Evolutionary conservation across 495 filamentous ascomycete species (phyloP), one percentile per base, ranked within the genome.

Genomic region (Aspergillus coremiiformis): DNA sequence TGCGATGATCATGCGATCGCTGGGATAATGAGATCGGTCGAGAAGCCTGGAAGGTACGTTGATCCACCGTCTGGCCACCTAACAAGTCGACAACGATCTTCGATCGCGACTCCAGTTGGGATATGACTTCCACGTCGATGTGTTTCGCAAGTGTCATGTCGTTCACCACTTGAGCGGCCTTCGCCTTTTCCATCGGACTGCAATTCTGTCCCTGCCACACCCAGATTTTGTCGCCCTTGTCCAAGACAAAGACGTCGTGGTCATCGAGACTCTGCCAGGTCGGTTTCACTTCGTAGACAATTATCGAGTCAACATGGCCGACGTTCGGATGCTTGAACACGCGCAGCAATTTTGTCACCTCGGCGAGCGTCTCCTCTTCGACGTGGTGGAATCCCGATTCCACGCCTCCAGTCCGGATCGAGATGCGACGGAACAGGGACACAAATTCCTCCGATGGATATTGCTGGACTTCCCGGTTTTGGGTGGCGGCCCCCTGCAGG

Each of bases 141-240:
- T 83, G 81, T 54, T 81, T 83, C 7, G 79, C 80, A 5, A 76
- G 61, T 0, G 76, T 82, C 74, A 83, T 68, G 46, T 84, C 79
- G 56, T 80, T 71, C 5, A 84, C 79, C 14, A 83, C 79, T 53
- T 82, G 80, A 0, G 81, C 80, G 0, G 80, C 79, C 67, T 81
- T 81, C 8, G 71, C 75, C 64, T 82, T 84, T 51, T 84, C 81
- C 79, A 83, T 83, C 0, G 80, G 81, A 39, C 76, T 79, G 55
- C 79, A 82, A 27, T 69, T 75, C 59, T 71, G 74, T 29, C 81
- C 81, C 66, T 84, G 81, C 81, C 81, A 84, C 10, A 82, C 78
- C 74, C 75, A 83, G 58, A 83, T 80, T 65, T 82, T 82, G 21
- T 78, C 66, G 26, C 76, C 74, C 27, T 70, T 71, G 48, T 84